These are phyloP conservation scores for Lactarius akahatsu DNA, from an alignment of 768 basidiomycete genomes.

Conservation along the genomic window DNA sequence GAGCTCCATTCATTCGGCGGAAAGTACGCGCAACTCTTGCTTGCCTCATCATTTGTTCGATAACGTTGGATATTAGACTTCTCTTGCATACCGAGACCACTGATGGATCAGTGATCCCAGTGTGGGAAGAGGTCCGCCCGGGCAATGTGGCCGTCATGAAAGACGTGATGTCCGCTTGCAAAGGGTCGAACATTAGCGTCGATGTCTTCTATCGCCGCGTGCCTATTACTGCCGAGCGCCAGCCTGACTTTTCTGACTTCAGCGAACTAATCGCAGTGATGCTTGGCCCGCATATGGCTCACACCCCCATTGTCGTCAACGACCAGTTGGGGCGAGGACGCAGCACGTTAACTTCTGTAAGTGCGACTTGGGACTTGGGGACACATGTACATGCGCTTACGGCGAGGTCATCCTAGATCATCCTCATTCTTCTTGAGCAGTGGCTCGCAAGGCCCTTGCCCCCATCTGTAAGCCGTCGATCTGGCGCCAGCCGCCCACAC, in stretches of 20 bases:
- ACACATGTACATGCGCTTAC: conserved; percentile 1
- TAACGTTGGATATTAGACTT: conserved; percentile 46
- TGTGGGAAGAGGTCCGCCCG: conserved; percentile 87
- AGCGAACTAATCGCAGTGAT: conserved; percentile 78
- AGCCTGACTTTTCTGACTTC: conserved; percentile 72
- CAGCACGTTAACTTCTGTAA: conserved; percentile 85
- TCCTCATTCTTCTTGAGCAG: conserved; percentile 77
- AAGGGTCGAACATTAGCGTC: conserved; percentile 45
- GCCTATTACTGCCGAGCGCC: conserved; percentile 88
- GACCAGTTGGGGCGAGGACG: conserved; percentile 93
- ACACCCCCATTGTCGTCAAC: conserved; percentile 87
- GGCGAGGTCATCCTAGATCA: conserved; percentile 48
- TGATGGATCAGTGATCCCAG: conserved; percentile 85
- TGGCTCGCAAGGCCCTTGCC: conserved; percentile 59
- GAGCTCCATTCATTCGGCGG: conserved; percentile 85
- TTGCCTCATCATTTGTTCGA: neutral
- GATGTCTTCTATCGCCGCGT: conserved; percentile 79
- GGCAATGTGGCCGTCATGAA: conserved; percentile 77
- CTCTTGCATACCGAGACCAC: conserved; percentile 86
- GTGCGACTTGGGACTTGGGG: conserved; percentile 29
- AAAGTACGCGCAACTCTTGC: conserved; percentile 46
- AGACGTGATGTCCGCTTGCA: conserved; percentile 77
- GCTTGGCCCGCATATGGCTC: conserved; percentile 60
- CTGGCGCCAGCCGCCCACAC: conserved; percentile 39
- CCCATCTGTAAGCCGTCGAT: conserved; percentile 41